phyloP scores from a whole-genome alignment of 805 yeast genomes.

The Vanderwaltozyma polyspora region DNA sequence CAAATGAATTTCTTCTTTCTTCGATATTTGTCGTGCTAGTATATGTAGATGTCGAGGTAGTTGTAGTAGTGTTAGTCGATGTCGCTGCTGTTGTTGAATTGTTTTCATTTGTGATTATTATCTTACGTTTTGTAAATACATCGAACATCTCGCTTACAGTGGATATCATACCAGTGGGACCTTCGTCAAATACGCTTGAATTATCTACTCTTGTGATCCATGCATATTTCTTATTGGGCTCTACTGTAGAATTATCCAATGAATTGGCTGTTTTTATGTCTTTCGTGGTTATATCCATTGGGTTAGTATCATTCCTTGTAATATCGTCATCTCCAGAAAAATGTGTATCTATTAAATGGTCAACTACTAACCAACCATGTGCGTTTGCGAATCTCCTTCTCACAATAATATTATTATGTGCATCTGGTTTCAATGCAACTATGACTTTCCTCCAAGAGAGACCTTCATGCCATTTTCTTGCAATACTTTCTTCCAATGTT shows the following conservation, averaged over 20 bases:
- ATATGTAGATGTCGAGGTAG: too few species aligned
- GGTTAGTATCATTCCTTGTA: not conserved
- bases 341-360: conserved; percentile 51
- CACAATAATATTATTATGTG: conserved; percentile 87
- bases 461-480: conserved; percentile 75
- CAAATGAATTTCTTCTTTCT: not conserved
- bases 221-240: conserved; percentile 4
- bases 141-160: conserved; percentile 52
- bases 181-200: conserved; percentile 36
- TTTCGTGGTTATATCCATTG: too few species aligned
- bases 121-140: conserved; percentile 28
- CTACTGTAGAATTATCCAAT: conserved; percentile 31
- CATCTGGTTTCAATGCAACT: conserved; percentile 80
- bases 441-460: conserved; percentile 88
- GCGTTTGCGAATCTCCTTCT: conserved; percentile 81
- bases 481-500: conserved; percentile 72
- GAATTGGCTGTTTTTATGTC: conserved; percentile 31
- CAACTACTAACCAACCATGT: conserved; percentile 74
- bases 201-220: conserved; percentile 40
- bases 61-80: not conserved
- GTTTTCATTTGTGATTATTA: conserved; percentile 1
- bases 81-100: not conserved
- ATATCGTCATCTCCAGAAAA: conserved; percentile 27
- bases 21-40: not conserved
- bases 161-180: conserved; percentile 61